Base-by-base conservation (phyloP, 108 stramenopile genomes). In the Skeletonema marinoi region DNA sequence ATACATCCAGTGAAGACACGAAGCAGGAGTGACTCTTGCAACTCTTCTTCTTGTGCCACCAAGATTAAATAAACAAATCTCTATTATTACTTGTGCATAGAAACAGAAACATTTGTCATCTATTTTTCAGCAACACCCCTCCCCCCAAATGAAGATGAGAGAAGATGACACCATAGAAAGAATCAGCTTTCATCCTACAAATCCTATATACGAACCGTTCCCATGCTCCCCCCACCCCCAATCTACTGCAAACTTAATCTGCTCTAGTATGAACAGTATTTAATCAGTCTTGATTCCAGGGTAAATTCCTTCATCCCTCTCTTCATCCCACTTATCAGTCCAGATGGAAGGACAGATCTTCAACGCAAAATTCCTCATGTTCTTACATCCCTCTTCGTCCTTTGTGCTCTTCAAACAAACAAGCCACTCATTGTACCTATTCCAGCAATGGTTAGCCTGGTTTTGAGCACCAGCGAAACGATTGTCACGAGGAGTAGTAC, bases 391-490 rank as follows among this genome's bases (percentile, higher is more conserved):
- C 46, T 88, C 94, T 67, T 98, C 93, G 66, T 96, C 96, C 17
- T 83, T 77, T 32, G 93, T 92, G 54, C 89, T 81, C 88, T 96
- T 93, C 71, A 93, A 60, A 88, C 97, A 98, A 38, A 98, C 68
- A 42, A 98, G 82, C 93, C 93, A 96, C 81, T 98, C 97, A 68
- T 98, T 98, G 93, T 98, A 98, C 66, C 96, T 88, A 69, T 96
- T 96, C 96, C 96, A 98, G 92, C 97, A 98, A 84, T 96, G 96
- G 60, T 90, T 85, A 68, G 93, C 87, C 78, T 98, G 97, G 85
- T 98, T 98, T 64, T 71, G 72, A 70, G 88, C 83, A 41, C 25
- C 21, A 31, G 94, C 92, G 84, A 97, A 97, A 56, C 94, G 89
- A 29, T 88, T 75, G 80, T 97, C 94, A 69, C 91, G 91, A 66